Base-by-base conservation (phyloP, 2,329 filamentous ascomycete species). In the Cladosporium colombiae region DNA sequence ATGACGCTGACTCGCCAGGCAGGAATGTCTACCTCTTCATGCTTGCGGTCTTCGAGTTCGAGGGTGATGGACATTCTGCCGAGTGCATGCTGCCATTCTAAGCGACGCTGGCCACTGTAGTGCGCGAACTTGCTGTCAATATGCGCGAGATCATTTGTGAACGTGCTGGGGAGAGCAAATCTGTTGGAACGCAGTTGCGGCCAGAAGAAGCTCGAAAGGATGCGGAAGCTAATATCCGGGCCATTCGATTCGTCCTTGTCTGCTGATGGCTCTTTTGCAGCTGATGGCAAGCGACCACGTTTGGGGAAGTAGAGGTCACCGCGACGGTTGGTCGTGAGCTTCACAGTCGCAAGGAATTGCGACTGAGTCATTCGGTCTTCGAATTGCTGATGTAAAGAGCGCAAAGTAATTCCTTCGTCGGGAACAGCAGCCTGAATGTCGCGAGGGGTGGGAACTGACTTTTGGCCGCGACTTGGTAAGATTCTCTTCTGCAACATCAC, bases 201-300 rank as follows among this genome's bases (percentile, higher is more conserved):
- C 95, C 95, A 99, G 82, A 96, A 99, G 68, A 97, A 88, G 25
- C 93, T 88, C 0, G 93, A 97, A 5, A 98, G 82, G 61, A 98
- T 94, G 75, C 95, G 93, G 33, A 92, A 88, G 72, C 93, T 89
- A 62, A 91, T 87, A 81, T 78, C 31, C 64, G 64, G 50, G 65
- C n/a, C 57, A 23, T 55, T 31, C 16, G n/a, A 46, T 14, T 21
- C 14, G 14, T 11, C 25, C 23, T 44, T 31, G 7, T 46, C 40
- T 23, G 33, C 10, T 23, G 44, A 14, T 37, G 37, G 8, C 18
- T n/a, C 29, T 8, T 37, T 46, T 8, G 68, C 58, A 2, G 62
- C 73, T 68, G 58, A 69, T 62, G 55, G 72, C 8, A 73, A 58
- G 16, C 71, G 61, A 6, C 68, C 71, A 10, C 74, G 69, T 58